Evolutionary conservation across 495 filamentous ascomycete genomes (phyloP).

Genomic region (Penicillium maclennaniae): DNA sequence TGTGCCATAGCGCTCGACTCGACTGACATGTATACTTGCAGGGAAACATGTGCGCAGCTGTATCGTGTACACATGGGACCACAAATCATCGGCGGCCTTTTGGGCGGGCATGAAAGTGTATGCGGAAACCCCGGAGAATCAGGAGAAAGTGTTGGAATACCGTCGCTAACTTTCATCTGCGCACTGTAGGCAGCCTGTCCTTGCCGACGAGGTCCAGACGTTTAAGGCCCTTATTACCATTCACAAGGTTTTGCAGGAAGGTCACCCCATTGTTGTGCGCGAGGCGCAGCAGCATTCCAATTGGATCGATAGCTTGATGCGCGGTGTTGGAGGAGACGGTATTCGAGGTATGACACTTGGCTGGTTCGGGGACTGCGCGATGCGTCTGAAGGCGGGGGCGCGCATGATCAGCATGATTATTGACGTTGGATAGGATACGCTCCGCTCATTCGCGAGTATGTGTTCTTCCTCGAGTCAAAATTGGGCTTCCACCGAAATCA

Average conservation of each 20-base stretch:
- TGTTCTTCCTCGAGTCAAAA: constrained; percentile 90
- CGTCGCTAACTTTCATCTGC: constrained; percentile 6
- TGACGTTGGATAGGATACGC: constrained; percentile 65
- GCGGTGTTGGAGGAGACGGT: constrained; percentile 81
- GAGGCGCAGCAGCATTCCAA: constrained; percentile 84
- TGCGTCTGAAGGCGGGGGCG: neutral
- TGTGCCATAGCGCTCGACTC: constrained; percentile 1
- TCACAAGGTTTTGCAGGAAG: constrained; percentile 96
- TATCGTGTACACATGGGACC: constrained; percentile 99
- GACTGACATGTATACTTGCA: constrained; percentile 23
- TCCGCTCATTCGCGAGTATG: constrained; percentile 90
- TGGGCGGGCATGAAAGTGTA: constrained; percentile 99
- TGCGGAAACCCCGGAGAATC: constrained; percentile 21
- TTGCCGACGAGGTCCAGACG: constrained; percentile 92
- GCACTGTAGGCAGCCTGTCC: constrained; percentile 73
- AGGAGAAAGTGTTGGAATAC: neutral
- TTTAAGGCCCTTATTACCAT: constrained; percentile 91
- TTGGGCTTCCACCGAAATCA: constrained; percentile 91
- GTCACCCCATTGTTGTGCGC: constrained; percentile 78
- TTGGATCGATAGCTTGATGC: constrained; percentile 90
- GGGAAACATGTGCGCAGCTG: constrained; percentile 96
- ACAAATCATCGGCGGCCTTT: constrained; percentile 93
- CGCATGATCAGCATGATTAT: constrained; percentile 2
- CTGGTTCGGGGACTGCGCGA: neutral
- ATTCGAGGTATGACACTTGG: constrained; percentile 56